phyloP scores from a whole-genome alignment of 495 filamentous ascomycete genomes.

The Podospora tetraspora region DNA sequence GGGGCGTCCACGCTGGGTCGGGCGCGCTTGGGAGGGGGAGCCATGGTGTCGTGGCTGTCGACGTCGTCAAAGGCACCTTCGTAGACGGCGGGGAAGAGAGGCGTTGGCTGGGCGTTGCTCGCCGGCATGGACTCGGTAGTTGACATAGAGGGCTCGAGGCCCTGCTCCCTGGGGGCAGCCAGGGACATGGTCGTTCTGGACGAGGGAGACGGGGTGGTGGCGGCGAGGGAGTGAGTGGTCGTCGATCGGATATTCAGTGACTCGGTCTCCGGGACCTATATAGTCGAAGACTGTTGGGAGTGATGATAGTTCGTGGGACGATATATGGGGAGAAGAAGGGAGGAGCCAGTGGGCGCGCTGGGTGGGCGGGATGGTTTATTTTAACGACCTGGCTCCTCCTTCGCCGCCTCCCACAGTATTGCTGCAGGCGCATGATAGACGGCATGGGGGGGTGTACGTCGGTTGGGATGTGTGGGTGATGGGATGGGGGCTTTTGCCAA shows the following conservation, averaged over 20 bases:
- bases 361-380: constrained; percentile 23
- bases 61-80: constrained; percentile 25
- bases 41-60: constrained; percentile 24
- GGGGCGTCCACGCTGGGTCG: constrained; percentile 14
- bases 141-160: not conserved
- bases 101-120: constrained; percentile 6
- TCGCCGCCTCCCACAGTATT: constrained; percentile 7
- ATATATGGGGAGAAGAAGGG: constrained; percentile 7
- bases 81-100: constrained; percentile 21
- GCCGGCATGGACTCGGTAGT: constrained; percentile 7
- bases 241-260: constrained; percentile 6
- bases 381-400: constrained; percentile 15
- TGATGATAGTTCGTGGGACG: constrained; percentile 3
- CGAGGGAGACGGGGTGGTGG: not conserved
- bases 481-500: not conserved
- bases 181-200: constrained; percentile 8
- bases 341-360: constrained; percentile 9
- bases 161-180: constrained; percentile 1
- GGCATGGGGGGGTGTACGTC: not conserved
- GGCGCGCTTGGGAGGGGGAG: constrained; percentile 18
- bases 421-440: constrained; percentile 11
- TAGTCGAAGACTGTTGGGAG: not conserved
- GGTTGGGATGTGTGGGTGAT: not conserved
- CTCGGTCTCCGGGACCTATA: constrained; percentile 15
- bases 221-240: not conserved